Conservation (phyloP, 2,329 filamentous ascomycete genomes). For the Cryphonectria japonica region DNA sequence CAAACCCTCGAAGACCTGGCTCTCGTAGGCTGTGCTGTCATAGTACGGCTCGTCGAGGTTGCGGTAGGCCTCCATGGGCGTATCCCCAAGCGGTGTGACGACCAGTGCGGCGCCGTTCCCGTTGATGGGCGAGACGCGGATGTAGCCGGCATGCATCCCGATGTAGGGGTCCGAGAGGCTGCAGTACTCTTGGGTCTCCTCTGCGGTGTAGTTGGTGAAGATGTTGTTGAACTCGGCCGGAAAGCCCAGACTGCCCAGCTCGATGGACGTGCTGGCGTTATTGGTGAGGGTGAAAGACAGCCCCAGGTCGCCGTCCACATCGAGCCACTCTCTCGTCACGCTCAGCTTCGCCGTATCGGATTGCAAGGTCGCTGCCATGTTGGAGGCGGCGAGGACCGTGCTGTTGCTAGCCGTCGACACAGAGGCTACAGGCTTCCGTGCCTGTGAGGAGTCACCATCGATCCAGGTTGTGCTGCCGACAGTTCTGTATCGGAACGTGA, state of each 20-base stretch:
- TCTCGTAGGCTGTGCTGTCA: constrained; percentile 48
- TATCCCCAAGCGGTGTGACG: constrained; percentile 55
- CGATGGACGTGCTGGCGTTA: constrained; percentile 43
- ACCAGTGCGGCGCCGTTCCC: constrained; percentile 58
- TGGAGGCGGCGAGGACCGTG: constrained; percentile 42
- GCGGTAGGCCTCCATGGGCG: constrained; percentile 57
- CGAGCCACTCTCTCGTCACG: constrained; percentile 57
- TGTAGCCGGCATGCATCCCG: constrained; percentile 61
- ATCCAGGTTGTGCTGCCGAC: constrained; percentile 47
- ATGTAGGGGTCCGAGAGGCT: constrained; percentile 63
- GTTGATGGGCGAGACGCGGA: constrained; percentile 55
- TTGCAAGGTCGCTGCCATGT: constrained; percentile 48
- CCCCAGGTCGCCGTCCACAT: constrained; percentile 52
- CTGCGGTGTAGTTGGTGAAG: constrained; percentile 54
- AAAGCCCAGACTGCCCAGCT: constrained; percentile 61
- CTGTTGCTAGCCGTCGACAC: constrained; percentile 33
- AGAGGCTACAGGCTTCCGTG: constrained; percentile 42
- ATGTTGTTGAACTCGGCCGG: constrained; percentile 67
- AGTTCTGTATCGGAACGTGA: constrained; percentile 59
- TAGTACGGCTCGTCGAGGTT: constrained; percentile 52
- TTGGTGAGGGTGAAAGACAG: constrained; percentile 58
- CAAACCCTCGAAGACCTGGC: constrained; percentile 62
- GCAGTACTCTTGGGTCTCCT: constrained; percentile 54
- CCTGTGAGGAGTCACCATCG: constrained; percentile 49
- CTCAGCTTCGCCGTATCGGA: constrained; percentile 41